These are phyloP conservation scores for Leucocoprinus birnbaumii DNA, from an alignment of 768 basidiomycete species.

Conservation along the genomic window DNA sequence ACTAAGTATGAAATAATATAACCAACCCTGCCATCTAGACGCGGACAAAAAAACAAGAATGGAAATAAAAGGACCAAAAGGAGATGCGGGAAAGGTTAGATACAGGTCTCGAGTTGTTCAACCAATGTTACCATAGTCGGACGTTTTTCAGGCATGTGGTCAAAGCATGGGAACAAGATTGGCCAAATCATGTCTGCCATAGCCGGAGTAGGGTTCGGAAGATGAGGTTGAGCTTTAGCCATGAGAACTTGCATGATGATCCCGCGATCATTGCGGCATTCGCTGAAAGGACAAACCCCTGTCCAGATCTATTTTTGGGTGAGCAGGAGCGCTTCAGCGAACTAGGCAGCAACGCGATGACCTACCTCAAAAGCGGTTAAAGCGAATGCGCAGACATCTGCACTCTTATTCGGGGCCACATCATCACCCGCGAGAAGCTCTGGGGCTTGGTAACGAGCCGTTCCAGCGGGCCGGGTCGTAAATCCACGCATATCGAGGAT, in stretches of 20 bases:
- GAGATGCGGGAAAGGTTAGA: no score
- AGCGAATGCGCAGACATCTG: conserved; percentile 17
- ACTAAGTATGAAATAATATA: no score
- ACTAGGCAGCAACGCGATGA: not conserved
- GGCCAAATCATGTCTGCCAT: not conserved
- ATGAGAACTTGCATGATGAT: not conserved
- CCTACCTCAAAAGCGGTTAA: conserved; percentile 15
- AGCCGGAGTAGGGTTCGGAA: not conserved
- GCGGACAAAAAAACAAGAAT: no score
- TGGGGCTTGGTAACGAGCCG: conserved; percentile 16
- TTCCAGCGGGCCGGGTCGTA: conserved; percentile 13
- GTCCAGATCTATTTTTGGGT: not conserved
- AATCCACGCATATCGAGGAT: conserved; percentile 12
- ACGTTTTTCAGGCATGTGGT: not conserved
- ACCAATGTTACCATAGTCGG: no score
- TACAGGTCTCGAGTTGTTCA: no score
- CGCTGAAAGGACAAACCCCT: not conserved
- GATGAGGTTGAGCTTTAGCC: not conserved
- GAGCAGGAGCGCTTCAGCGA: not conserved
- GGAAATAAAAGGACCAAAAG: no score
- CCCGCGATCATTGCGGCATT: not conserved
- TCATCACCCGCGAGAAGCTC: conserved; percentile 9
- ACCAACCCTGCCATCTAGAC: no score
- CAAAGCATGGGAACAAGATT: not conserved
- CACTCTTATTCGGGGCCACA: conserved; percentile 6